Base-by-base conservation (phyloP, 2,329 filamentous ascomycete species). In the Talaromyces sp. region DNA sequence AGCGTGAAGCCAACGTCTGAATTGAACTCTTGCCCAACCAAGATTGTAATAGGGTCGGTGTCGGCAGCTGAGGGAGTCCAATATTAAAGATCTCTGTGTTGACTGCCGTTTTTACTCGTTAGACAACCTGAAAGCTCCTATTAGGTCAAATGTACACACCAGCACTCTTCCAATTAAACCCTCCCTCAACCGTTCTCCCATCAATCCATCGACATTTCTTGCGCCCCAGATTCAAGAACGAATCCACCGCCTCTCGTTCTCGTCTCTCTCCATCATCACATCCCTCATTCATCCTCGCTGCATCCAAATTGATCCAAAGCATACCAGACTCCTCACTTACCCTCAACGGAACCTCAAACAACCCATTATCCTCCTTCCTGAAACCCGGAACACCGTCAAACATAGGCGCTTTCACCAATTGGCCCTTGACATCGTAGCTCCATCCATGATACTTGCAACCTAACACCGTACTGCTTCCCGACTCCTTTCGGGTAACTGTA, bases 371-470 rank as follows among this genome's bases (percentile, higher is more conserved):
- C 11, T 78, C 76, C 74, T 82, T 85, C 69, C 87, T 82, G 69
- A 89, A 89, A 8, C 82, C 84, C 1, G 79, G 76, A 0, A 88
- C 74, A 22, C 83, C 80, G 47, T 87, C 81, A 70, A 86, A 89
- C 1, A 83, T 81, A 0, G 86, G 86, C 1, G 86, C 86, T 72
- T 88, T 88, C 29, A 86, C 82, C 2, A 88, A 78, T 58, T 84
- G 83, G 15, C 86, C 86, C 31, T 78, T 80, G 2, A 86, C 77
- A 53, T 85, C 83, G 67, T 88, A 88, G 2, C 84, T 86, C 86
- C 86, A 89, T 49, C 85, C 86, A 70, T 88, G 86, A 70, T 88
- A 88, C 66, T 83, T 83, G 78, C 86, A 89, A 0, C 83, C 79
- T 43, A 89, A 80, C 40, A 88, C 81, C 4, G 70, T 80, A 58